phyloP scores from a whole-genome alignment of 805 yeast genomes.

The Dipodascus albidus region DNA sequence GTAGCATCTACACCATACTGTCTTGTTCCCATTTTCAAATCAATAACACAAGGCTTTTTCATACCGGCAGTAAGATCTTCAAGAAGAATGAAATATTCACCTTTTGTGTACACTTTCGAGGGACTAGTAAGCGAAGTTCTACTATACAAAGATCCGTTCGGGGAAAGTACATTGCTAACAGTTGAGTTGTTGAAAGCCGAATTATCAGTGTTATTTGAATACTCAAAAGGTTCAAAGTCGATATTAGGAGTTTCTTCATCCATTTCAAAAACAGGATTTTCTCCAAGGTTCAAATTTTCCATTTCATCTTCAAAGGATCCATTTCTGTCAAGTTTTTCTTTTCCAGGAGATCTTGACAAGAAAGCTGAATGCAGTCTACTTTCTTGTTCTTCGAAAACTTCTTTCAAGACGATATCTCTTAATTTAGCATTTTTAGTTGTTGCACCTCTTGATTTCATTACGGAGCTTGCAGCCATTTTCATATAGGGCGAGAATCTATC shows the following conservation, averaged over 20 bases:
- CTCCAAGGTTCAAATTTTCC: background rate
- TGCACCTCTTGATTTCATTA: conserved; percentile 33
- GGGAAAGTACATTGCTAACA: background rate
- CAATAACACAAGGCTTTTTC: conserved; percentile 81
- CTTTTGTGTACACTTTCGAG: conserved; percentile 31
- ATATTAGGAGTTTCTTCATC: background rate
- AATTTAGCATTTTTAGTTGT: conserved; percentile 62
- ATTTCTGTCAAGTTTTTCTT: background rate
- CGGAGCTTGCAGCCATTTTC: conserved; percentile 5
- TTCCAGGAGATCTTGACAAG: background rate
- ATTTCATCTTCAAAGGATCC: background rate
- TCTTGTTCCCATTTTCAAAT: conserved; percentile 95
- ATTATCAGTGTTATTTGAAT: background rate
- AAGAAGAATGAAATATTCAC: conserved; percentile 71
- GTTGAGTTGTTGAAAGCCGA: background rate
- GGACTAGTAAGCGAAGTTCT: conserved; percentile 20
- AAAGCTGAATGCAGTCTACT: background rate
- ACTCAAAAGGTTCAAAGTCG: background rate
- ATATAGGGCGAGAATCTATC: conserved; percentile 3
- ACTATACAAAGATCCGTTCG: background rate
- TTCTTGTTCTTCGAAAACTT: conserved; percentile 40
- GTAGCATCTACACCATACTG: conserved; percentile 95
- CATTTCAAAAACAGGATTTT: background rate
- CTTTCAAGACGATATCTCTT: conserved; percentile 59
- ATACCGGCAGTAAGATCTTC: conserved; percentile 86